A percentile compares a stretch with the other conserved stretches of the same genome.
These are phyloP conservation scores for Linnemannia zychae DNA, from an alignment of 192 early-diverging fungal species.

Conservation along the genomic window DNA sequence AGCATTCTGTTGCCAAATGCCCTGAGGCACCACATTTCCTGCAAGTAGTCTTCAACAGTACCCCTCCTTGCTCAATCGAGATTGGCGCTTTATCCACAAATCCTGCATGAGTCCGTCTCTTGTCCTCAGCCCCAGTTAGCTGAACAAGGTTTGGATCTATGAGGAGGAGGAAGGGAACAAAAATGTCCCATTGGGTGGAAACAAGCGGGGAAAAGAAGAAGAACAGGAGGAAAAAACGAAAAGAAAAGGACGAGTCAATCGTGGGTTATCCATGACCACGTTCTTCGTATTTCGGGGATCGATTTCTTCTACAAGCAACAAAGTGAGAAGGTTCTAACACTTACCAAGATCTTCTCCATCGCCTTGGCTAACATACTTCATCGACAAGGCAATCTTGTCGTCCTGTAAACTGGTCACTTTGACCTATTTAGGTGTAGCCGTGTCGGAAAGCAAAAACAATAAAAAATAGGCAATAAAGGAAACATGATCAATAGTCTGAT, in stretches of 20 bases:
- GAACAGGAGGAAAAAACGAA: neutral
- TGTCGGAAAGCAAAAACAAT: neutral
- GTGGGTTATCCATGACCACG: neutral
- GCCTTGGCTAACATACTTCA: conserved; percentile 62
- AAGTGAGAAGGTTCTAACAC: neutral
- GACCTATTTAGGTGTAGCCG: conserved; percentile 33
- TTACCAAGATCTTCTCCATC: conserved; percentile 57
- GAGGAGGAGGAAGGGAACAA: neutral
- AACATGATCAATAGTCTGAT: neutral
- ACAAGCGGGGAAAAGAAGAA: neutral
- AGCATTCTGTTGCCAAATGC: conserved; percentile 52
- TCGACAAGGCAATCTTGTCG: conserved; percentile 58
- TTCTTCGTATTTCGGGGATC: neutral
- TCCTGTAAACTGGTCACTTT: conserved; percentile 57
- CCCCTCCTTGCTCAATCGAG: conserved; percentile 53
- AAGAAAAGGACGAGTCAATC: neutral
- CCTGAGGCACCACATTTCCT: conserved; percentile 60
- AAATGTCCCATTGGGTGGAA: neutral
- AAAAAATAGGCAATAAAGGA: too few species aligned
- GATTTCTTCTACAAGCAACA: neutral
- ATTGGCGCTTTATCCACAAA: conserved; percentile 55
- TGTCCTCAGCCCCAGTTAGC: conserved; percentile 45
- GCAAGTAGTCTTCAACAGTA: conserved; percentile 52
- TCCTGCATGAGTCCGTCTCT: conserved; percentile 32
- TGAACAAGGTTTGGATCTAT: conserved; percentile 55